A percentile compares a stretch with the other conserved stretches of the same genome.
phyloP scores from a whole-genome alignment of 2,329 filamentous ascomycete genomes.

The Herpotrichia juniperi region DNA sequence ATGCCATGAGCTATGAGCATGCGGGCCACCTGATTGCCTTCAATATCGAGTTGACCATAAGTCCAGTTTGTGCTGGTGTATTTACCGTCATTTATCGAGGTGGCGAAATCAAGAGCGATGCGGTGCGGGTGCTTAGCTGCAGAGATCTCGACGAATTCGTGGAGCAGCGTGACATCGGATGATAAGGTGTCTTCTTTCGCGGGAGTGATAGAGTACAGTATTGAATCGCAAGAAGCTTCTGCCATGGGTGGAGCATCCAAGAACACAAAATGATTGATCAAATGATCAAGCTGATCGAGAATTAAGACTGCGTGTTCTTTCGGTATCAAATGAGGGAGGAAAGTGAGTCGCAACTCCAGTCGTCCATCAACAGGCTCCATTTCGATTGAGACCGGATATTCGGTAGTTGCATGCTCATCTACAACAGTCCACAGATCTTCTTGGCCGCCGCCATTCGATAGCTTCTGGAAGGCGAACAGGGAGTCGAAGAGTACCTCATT shows the following conservation, averaged over 20 bases:
- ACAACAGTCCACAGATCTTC: conserved; percentile 63
- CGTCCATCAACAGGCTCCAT: conserved; percentile 63
- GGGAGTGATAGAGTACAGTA: conserved; percentile 69
- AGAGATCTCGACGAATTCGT: conserved; percentile 76
- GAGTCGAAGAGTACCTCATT: conserved; percentile 79
- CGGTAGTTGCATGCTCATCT: conserved; percentile 71
- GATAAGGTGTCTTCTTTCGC: conserved; percentile 64
- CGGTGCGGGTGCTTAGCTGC: conserved; percentile 63
- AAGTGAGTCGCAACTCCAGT: conserved; percentile 71
- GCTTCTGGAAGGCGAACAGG: conserved; percentile 81
- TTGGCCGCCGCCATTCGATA: conserved; percentile 28
- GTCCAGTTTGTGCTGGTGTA: conserved; percentile 68
- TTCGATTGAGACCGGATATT: conserved; percentile 84
- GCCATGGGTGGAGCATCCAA: conserved; percentile 50
- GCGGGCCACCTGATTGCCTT: conserved; percentile 75
- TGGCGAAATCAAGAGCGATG: conserved; percentile 77
- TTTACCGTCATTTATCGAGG: conserved; percentile 55
- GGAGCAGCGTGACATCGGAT: conserved; percentile 67
- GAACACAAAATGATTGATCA: conserved; percentile 65
- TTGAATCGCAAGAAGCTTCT: conserved; percentile 39
- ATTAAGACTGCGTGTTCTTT: conserved; percentile 69
- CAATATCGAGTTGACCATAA: conserved; percentile 72
- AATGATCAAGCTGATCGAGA: conserved; percentile 72
- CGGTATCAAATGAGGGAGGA: conserved; percentile 69
- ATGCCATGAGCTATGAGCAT: conserved; percentile 61